Evolutionary conservation across 768 basidiomycete genomes (phyloP), one percentile per base, ranked within the genome.

Genomic region (Tricholoma furcatifolium): DNA sequence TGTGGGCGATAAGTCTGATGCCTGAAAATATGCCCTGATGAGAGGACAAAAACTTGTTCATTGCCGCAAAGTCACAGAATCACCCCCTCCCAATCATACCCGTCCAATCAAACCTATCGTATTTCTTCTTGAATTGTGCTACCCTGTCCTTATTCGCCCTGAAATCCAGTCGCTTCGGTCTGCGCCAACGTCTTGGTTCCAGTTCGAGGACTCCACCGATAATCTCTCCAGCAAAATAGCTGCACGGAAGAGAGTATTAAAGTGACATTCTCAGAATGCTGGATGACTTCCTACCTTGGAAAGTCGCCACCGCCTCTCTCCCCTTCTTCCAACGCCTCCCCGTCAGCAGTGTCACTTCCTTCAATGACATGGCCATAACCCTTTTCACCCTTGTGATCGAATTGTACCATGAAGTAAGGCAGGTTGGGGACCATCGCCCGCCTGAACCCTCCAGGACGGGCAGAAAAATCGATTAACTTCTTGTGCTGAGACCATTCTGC

Each of bases 341-440:
- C 63, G 5, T 59, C 62, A 17, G 39, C 77, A 80, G 23, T 78
- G 80, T 57, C 83, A 0, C 83, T 81, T 1, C 97, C 97, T 67
- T 99, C 97, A 55, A 99, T 97, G 56, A 99, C 91, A 69, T 99
- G 97, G 0, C 97, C 97, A 65, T 93, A 99, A 2, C 97, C 97
- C 64, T 92, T 93, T 70, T 98, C 94, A 21, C 97, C 94, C 63
- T 95, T 98, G 70, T 98, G 79, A 70, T 99, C 97, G 68, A 96
- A 99, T 61, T 96, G 94, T 6, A 98, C 91, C 92, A 95, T 96
- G 63, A 99, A 99, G 70, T 99, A 99, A 1, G 97, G 97, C 27
- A 99, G 73, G 63, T 98, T 97, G 2, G 95, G 86, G 10, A 99
- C 96, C 88, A 99, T 91, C 21, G 91, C 85, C 0, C 96, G 82